Base-by-base conservation (phyloP, 306 rosid species). In the Malus fusca region DNA sequence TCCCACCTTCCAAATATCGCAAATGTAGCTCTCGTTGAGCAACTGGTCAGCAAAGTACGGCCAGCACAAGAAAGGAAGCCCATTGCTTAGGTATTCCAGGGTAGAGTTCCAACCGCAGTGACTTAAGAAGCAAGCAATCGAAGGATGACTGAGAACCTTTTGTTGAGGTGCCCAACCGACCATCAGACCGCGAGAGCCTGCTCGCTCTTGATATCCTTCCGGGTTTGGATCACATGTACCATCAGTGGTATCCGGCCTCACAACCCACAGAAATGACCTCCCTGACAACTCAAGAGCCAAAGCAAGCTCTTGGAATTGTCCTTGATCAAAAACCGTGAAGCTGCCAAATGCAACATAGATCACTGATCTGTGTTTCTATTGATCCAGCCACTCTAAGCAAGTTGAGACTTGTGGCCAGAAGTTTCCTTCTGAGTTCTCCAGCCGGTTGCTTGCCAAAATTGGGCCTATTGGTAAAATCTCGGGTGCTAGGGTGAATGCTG, bases 41-140 rank as follows among this genome's bases (percentile, higher is more conserved):
- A 64, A 10, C 46, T 82, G 80, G 6, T 82, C 80, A 15, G 60
- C 69, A 53, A 69, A 78, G 70, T 61, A 70, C 19, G 85, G 82
- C 80, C 85, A 78, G 44, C 82, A 82, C 71, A 87, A 61, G 46
- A 84, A 87, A 71, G 87, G 87, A 4, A 82, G 75, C 1, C 78
- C 66, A 78, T 53, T 26, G 46, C n/a, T 25, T 21, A 81, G 30
- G 22, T 85, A 82, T 62, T 86, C 88, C 0, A 82, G 61, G 0
- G 78, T 78, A 5, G 89, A 88, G 52, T 85, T 88, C 92, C 89
- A 88, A 33, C 89, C 89, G 56, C 88, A 88, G 7, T 88, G 89
- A 63, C 84, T 82, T 22, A 88, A 14, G 59, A 88, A 88, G 30
- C 87, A 88, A 58, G 88, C 79, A 19, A 80, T 70, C 8, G 88